phyloP scores from a whole-genome alignment of 352 stramenopile species.

The Aphanomyces euteiches region DNA sequence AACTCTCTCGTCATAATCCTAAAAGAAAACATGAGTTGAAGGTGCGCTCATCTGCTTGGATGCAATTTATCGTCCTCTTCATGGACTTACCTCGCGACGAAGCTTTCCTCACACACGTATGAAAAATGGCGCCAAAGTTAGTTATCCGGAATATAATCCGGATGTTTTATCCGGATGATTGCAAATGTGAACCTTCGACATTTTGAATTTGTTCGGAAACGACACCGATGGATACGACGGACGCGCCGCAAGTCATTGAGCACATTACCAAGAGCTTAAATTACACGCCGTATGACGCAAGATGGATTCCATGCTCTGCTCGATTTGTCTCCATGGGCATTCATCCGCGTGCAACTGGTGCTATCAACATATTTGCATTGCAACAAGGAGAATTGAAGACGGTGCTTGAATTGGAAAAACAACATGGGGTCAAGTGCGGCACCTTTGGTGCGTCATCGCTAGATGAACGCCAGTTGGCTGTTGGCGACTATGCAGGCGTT shows the following conservation, averaged over 20 bases:
- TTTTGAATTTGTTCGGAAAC: background rate
- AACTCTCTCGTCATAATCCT: too few relatives aligned
- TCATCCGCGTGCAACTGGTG: conserved; percentile 89
- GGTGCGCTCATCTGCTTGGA: too few relatives aligned
- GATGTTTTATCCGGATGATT: background rate
- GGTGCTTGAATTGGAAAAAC: conserved; percentile 65
- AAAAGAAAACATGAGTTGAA: too few relatives aligned
- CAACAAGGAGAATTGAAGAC: conserved; percentile 83
- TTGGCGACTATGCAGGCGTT: conserved; percentile 70
- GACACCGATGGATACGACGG: conserved; percentile 88
- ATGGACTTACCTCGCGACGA: too few relatives aligned
- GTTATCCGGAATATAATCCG: conserved; percentile 1
- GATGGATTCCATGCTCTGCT: conserved; percentile 93
- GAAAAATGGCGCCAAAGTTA: conserved; percentile 9
- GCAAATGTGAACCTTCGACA: conserved; percentile 15
- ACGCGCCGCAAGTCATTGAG: conserved; percentile 96
- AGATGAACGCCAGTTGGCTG: conserved; percentile 84
- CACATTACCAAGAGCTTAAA: conserved; percentile 89
- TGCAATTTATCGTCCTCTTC: too few relatives aligned
- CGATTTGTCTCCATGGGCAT: conserved; percentile 92
- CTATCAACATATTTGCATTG: conserved; percentile 88
- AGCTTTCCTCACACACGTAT: too few relatives aligned
- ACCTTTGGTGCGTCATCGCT: conserved; percentile 93
- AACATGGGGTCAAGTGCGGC: conserved; percentile 92
- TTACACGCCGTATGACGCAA: conserved; percentile 94